phyloP scores from a whole-genome alignment of 805 yeast genomes.

The Aciculoconidium aculeatum region DNA sequence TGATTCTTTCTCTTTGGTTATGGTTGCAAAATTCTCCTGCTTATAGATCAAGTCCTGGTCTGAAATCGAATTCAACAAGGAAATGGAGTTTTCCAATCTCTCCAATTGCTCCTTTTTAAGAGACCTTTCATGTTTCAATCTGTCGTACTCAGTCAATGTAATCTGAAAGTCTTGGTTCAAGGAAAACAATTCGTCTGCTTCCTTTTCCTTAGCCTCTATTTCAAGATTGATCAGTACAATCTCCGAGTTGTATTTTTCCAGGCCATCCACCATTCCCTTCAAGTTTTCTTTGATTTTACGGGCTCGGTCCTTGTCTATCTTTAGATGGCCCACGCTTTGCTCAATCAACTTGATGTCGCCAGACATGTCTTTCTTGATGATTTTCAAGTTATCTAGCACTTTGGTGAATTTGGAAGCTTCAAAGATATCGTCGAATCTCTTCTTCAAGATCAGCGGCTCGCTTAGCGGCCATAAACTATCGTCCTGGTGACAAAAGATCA shows the following conservation, averaged over 20 bases:
- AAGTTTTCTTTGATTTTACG: constrained; percentile 47
- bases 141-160: constrained; percentile 57
- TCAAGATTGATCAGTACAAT: constrained; percentile 44
- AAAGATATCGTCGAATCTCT: constrained; percentile 92
- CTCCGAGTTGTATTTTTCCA: constrained; percentile 40
- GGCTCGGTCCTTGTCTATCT: constrained; percentile 70
- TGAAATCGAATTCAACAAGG: constrained; percentile 36
- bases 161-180: constrained; percentile 79
- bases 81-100: constrained; percentile 44
- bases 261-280: constrained; percentile 34
- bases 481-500: constrained; percentile 95
- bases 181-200: constrained; percentile 59
- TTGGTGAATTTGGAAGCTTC: constrained; percentile 92
- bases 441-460: constrained; percentile 84
- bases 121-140: constrained; percentile 41
- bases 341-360: constrained; percentile 70
- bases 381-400: constrained; percentile 75
- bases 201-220: constrained; percentile 48
- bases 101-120: constrained; percentile 46
- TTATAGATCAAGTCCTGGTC: constrained; percentile 21
- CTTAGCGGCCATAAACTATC: constrained; percentile 95
- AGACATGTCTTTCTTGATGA: constrained; percentile 69
- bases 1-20: constrained; percentile 13
- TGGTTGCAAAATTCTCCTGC: constrained; percentile 24
- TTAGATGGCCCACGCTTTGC: constrained; percentile 72